phyloP scores from a whole-genome alignment of 192 early-diverging fungal genomes.

The Diversispora eburnea region DNA sequence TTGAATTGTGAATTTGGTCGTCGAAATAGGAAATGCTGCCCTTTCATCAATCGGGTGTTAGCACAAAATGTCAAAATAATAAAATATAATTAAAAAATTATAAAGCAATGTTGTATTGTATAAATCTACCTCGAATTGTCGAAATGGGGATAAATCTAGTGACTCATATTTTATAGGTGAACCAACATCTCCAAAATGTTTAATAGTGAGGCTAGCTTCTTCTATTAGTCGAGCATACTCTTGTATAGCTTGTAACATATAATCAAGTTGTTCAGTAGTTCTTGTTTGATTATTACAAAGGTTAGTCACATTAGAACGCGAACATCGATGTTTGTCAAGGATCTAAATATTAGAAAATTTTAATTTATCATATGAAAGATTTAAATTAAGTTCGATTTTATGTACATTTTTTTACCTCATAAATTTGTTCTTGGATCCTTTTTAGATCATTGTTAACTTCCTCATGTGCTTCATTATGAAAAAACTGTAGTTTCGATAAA shows the following conservation, averaged over 20 bases:
- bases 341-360: slow-evolving; percentile 2
- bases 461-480: slow-evolving; percentile 17
- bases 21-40: slow-evolving; percentile 26
- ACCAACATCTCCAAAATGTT: slow-evolving; percentile 28
- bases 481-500: slow-evolving; percentile 7
- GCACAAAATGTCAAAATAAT: background rate
- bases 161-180: slow-evolving; percentile 25
- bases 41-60: slow-evolving; percentile 13
- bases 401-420: slow-evolving; percentile 3
- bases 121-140: slow-evolving; percentile 5
- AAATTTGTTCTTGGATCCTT: slow-evolving; percentile 27
- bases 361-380: background rate
- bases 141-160: slow-evolving; percentile 27
- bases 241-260: slow-evolving; percentile 30
- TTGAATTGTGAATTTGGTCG: slow-evolving; percentile 6
- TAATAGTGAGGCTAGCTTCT: slow-evolving; percentile 23
- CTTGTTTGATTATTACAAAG: slow-evolving; percentile 20
- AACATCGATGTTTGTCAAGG: slow-evolving; percentile 18
- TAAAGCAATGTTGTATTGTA: background rate
- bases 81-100: background rate
- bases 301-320: slow-evolving; percentile 1
- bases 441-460: slow-evolving; percentile 31
- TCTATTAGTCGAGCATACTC: slow-evolving; percentile 30
- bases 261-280: slow-evolving; percentile 22
- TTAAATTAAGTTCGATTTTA: too few species aligned